Evolutionary conservation across 1,139 yeast genomes (phyloP).

Genomic region (Sugiyamaella japonica): DNA sequence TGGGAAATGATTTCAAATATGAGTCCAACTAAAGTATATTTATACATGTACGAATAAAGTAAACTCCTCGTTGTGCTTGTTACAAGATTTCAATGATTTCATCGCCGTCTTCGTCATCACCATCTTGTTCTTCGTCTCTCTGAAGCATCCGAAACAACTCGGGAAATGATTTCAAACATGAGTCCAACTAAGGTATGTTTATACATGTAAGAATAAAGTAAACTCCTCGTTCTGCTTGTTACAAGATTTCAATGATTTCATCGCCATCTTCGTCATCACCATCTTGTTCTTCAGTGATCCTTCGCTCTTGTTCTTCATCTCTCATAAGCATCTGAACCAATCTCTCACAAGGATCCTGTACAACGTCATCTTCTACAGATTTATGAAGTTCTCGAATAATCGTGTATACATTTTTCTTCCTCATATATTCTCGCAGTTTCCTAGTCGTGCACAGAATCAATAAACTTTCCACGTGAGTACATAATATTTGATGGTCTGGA

Average conservation of each 20-base stretch:
- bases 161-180: slow-evolving; percentile 22
- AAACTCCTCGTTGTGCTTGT: neutral
- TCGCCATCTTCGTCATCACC: slow-evolving; percentile 44
- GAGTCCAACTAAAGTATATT: neutral
- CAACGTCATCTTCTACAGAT: slow-evolving; percentile 60
- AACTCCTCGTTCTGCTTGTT: neutral
- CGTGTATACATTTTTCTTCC: slow-evolving; percentile 80
- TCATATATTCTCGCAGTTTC: slow-evolving; percentile 67
- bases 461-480: slow-evolving; percentile 70
- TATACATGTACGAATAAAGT: neutral
- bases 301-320: slow-evolving; percentile 69
- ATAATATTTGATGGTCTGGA: slow-evolving; percentile 61
- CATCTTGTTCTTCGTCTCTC: slow-evolving; percentile 77
- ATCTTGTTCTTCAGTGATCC: slow-evolving; percentile 53
- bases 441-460: slow-evolving; percentile 75
- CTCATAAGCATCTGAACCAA: slow-evolving; percentile 86
- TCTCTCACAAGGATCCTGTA: slow-evolving; percentile 52
- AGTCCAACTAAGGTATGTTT: neutral
- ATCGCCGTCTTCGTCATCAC: slow-evolving; percentile 44
- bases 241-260: slow-evolving; percentile 32
- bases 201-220: neutral
- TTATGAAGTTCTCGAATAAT: slow-evolving; percentile 82
- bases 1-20: slow-evolving; percentile 22
- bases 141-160: slow-evolving; percentile 75
- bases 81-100: slow-evolving; percentile 32